Percentiles rank a stretch among this genome's conserved stretches.
These are phyloP conservation scores for Ceratobasidium sp. DNA, from an alignment of 1,284 basidiomycete species.

Conservation along the genomic window DNA sequence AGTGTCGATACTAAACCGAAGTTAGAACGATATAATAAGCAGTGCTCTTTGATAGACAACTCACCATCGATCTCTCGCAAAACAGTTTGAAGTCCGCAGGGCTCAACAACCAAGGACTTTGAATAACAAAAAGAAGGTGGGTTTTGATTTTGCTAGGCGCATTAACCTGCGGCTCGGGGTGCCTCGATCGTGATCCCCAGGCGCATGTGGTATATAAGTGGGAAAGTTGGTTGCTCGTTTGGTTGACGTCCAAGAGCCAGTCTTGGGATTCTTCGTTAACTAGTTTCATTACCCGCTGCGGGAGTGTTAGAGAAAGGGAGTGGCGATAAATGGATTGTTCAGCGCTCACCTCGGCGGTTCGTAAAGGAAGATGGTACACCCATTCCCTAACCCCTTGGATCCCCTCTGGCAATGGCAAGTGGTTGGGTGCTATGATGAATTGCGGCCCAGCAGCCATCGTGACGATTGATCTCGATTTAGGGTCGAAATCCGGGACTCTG, in stretches of 20 bases:
- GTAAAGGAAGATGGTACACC: slow-evolving; percentile 33
- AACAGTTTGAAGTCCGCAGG: slow-evolving; percentile 24
- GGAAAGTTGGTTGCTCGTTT: slow-evolving; percentile 28
- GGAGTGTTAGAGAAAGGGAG: neutral
- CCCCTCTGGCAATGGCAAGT: slow-evolving; percentile 32
- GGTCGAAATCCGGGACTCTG: slow-evolving; percentile 33
- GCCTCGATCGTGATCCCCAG: slow-evolving; percentile 8
- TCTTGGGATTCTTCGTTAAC: slow-evolving; percentile 21
- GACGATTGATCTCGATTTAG: slow-evolving; percentile 19
- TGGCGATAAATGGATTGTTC: neutral
- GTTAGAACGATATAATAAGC: neutral
- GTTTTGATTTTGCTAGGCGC: neutral
- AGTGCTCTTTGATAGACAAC: neutral
- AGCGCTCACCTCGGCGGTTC: slow-evolving; percentile 31
- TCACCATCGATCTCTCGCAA: slow-evolving; percentile 39
- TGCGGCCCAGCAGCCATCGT: slow-evolving; percentile 30
- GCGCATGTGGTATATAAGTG: slow-evolving; percentile 35
- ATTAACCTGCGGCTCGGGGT: neutral
- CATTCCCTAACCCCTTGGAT: slow-evolving; percentile 33
- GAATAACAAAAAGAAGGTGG: slow-evolving; percentile 22
- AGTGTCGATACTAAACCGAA: slow-evolving; percentile 21
- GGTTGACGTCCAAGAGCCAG: slow-evolving; percentile 35
- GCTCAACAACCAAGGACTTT: slow-evolving; percentile 34
- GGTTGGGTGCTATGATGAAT: slow-evolving; percentile 18
- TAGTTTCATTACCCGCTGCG: slow-evolving; percentile 37